Percentiles rank a stretch among this genome's conserved stretches.
phyloP scores from a whole-genome alignment of 352 stramenopile genomes.

The Paralagenidium karlingii region DNA sequence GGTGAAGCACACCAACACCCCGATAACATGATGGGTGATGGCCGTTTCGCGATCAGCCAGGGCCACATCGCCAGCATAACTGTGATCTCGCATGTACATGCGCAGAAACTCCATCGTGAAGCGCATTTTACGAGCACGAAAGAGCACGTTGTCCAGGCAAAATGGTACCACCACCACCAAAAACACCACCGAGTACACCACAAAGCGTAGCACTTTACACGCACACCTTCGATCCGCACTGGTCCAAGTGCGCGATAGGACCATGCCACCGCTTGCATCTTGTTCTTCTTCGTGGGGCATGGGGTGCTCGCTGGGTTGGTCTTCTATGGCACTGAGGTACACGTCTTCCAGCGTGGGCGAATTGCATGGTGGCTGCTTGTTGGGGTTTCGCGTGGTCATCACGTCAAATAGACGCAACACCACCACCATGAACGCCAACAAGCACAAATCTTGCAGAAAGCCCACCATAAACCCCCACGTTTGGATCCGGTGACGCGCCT shows the following conservation, averaged over 20 bases:
- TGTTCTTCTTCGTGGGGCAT: no score
- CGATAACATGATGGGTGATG: slow-evolving; percentile 5
- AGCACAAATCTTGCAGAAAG: slow-evolving; percentile 26
- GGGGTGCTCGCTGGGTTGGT: background rate
- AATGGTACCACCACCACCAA: slow-evolving; percentile 11
- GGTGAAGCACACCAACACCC: slow-evolving; percentile 5
- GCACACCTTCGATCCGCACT: no score
- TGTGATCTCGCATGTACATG: slow-evolving; percentile 28
- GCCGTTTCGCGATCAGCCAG: slow-evolving; percentile 15
- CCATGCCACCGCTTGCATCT: no score
- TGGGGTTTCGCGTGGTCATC: no score
- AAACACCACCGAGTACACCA: slow-evolving; percentile 16
- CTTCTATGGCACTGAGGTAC: slow-evolving; percentile 2
- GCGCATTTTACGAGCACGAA: slow-evolving; percentile 40
- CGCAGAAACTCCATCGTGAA: slow-evolving; percentile 29
- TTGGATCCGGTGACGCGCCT: no score
- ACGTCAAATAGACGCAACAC: no score
- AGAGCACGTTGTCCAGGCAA: slow-evolving; percentile 25
- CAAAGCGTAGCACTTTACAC: slow-evolving; percentile 9
- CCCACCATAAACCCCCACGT: slow-evolving; percentile 12
- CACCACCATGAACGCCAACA: no score
- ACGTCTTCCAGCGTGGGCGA: no score
- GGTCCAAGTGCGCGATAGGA: no score
- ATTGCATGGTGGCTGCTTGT: no score
- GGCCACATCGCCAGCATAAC: slow-evolving; percentile 10